Conservation (phyloP, 164 flowering plant genomes). For the Chloranthus sessilifolius region DNA sequence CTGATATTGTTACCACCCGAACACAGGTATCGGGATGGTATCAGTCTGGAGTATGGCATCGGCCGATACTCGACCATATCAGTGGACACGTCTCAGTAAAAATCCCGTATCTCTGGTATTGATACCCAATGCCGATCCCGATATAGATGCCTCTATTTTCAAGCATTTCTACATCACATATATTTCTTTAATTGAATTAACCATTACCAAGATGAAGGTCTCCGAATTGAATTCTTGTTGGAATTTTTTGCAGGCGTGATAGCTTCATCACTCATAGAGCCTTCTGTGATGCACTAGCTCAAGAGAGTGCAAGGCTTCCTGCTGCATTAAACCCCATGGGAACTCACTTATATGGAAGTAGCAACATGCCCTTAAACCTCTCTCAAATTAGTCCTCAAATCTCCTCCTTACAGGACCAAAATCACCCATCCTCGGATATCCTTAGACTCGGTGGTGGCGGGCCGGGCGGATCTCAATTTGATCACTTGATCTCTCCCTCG, state of each 20-base stretch:
- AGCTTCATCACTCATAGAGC: constrained; percentile 94
- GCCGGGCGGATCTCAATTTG: constrained; percentile 32
- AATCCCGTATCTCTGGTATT: neutral
- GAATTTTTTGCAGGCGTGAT: constrained; percentile 66
- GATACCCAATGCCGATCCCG: neutral
- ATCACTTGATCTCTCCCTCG: constrained; percentile 34
- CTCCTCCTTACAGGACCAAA: constrained; percentile 37
- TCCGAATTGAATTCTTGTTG: constrained; percentile 2
- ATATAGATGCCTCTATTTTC: neutral
- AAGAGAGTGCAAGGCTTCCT: constrained; percentile 74
- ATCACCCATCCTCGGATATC: constrained; percentile 29
- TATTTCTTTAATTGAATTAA: neutral
- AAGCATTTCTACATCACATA: neutral
- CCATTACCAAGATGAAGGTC: neutral
- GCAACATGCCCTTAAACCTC: constrained; percentile 41
- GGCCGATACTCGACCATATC: too few relatives aligned
- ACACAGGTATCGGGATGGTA: too few relatives aligned
- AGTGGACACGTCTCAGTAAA: neutral
- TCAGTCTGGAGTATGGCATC: too few relatives aligned
- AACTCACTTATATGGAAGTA: constrained; percentile 46
- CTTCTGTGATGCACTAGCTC: constrained; percentile 88
- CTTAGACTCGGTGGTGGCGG: constrained; percentile 44
- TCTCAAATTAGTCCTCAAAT: constrained; percentile 42
- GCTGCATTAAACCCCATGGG: constrained; percentile 45
- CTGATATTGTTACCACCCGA: too few relatives aligned